Evolutionary conservation across 129 eudicot genomes (phyloP).

Genomic region (Helianthus annuus): HanXRQr2.0-SUNRISE NC_035438.2:7087133-7087632

Average conservation of each 20-base stretch:
- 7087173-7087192: constrained; percentile 9
- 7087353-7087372: background rate
- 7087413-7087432: constrained; percentile 74
- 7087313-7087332: background rate
- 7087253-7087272: constrained; percentile 87
- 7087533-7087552: constrained; percentile 1
- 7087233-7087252: constrained; percentile 75
- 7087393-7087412: constrained; percentile 70
- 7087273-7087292: constrained; percentile 84
- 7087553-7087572: constrained; percentile 24
- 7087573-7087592: no score
- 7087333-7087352: background rate
- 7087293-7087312: constrained; percentile 76
- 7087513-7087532: background rate
- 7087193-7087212: background rate
- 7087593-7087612: no score
- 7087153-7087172: background rate
- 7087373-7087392: background rate
- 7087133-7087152: background rate
- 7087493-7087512: no score
- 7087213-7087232: constrained; percentile 38
- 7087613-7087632: no score
- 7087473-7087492: constrained; percentile 58
- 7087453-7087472: constrained; percentile 74
- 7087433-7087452: constrained; percentile 79